phyloP scores from a whole-genome alignment of 495 filamentous ascomycete genomes.

The Aspergillus indologenus region DNA sequence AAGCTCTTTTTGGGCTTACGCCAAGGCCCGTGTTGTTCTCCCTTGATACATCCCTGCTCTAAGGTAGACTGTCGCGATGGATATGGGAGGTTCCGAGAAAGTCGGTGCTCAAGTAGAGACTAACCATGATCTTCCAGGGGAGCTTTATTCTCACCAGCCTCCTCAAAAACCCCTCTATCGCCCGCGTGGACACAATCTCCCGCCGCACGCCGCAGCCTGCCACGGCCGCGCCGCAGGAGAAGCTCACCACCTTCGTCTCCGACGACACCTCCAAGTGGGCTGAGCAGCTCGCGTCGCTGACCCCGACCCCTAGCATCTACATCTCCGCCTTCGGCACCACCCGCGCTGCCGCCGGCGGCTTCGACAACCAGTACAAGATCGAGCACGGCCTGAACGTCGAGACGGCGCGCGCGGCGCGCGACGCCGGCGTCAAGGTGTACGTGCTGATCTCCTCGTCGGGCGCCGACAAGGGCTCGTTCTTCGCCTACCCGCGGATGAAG shows the following conservation, averaged over 20 bases:
- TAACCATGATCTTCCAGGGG: conserved; percentile 34
- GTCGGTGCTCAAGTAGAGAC: too few relatives aligned
- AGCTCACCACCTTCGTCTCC: conserved; percentile 44
- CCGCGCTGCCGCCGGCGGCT: conserved; percentile 58
- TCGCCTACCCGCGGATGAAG: conserved; percentile 73
- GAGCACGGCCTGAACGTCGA: conserved; percentile 74
- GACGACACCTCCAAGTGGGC: conserved; percentile 55
- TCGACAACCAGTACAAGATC: conserved; percentile 72
- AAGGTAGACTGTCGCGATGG: neutral
- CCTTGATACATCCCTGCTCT: conserved; percentile 5
- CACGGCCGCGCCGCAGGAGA: conserved; percentile 30
- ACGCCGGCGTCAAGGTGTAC: conserved; percentile 60
- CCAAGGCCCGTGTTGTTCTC: conserved; percentile 1
- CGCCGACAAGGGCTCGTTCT: conserved; percentile 41
- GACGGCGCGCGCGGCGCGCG: conserved; percentile 61
- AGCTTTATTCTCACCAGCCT: conserved; percentile 49
- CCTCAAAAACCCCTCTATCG: conserved; percentile 33
- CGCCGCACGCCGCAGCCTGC: conserved; percentile 38
- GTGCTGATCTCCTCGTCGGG: conserved; percentile 63
- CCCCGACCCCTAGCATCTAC: conserved; percentile 56
- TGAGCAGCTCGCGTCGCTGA: conserved; percentile 46
- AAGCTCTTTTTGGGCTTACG: neutral
- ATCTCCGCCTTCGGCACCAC: conserved; percentile 69
- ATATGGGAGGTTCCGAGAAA: neutral
- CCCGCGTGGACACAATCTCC: conserved; percentile 47